A percentile compares a stretch with the other conserved stretches of the same genome.
Conservation (phyloP, 495 filamentous ascomycete genomes). For the Neurospora sp. region DNA sequence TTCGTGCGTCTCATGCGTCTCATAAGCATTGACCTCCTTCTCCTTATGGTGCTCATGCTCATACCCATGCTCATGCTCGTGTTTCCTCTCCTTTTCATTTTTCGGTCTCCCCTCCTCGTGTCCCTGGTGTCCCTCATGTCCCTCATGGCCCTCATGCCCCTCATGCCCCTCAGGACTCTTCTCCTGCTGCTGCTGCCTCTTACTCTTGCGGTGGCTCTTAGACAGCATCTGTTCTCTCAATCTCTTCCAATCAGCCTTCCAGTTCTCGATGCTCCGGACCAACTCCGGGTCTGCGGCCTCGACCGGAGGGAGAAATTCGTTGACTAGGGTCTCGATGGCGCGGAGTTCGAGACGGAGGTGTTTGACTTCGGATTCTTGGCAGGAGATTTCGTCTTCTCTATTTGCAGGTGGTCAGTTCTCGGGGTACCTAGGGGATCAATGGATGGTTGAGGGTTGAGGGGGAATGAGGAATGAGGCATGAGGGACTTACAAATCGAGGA, state of each 20-base stretch:
- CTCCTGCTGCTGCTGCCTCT: background rate
- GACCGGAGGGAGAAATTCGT: constrained; percentile 28
- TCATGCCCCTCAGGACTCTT: background rate
- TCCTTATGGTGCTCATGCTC: background rate
- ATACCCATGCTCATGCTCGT: background rate
- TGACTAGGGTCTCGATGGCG: constrained; percentile 41
- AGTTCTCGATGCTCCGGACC: constrained; percentile 32
- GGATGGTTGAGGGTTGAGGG: background rate
- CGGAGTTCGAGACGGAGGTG: constrained; percentile 44
- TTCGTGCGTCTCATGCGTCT: background rate
- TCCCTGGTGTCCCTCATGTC: background rate
- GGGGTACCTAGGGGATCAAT: background rate
- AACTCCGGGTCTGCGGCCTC: constrained; percentile 28
- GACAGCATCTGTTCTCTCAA: constrained; percentile 20
- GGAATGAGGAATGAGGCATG: background rate
- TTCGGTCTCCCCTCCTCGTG: background rate
- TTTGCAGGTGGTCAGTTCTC: background rate
- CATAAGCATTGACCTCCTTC: background rate
- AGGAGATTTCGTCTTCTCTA: constrained; percentile 20
- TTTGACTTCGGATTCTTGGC: constrained; percentile 31
- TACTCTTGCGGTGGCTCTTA: constrained; percentile 4
- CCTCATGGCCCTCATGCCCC: background rate
- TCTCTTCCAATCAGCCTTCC: constrained; percentile 33
- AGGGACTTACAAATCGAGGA: constrained; percentile 35
- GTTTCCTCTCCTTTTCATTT: background rate